Conservation (phyloP, 2,329 filamentous ascomycete species). For the Emergomyces pasteurianus region DNA sequence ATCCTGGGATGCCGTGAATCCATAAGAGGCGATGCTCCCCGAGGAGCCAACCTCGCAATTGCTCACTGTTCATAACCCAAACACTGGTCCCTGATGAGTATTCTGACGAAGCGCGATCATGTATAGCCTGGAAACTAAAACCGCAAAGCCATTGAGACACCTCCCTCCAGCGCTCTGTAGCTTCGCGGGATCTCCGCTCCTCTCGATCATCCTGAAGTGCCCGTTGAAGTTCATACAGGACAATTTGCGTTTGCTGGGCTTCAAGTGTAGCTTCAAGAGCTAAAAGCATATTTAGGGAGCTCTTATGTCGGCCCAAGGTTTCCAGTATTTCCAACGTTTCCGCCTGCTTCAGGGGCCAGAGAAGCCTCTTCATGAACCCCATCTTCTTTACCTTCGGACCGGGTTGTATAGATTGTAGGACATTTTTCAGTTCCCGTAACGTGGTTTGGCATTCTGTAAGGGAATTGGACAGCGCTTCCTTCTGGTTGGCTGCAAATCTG, state of each 20-base stretch:
- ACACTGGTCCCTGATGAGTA: not conserved
- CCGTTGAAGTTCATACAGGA: slow-evolving; percentile 1
- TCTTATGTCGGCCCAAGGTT: not conserved
- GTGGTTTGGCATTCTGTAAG: not conserved
- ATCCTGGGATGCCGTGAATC: slow-evolving; percentile 4
- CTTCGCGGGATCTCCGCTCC: not conserved
- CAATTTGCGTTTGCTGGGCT: not conserved
- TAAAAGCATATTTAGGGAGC: not conserved
- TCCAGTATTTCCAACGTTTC: not conserved
- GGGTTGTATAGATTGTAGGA: not conserved
- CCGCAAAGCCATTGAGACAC: slow-evolving; percentile 1
- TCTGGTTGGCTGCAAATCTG: not conserved
- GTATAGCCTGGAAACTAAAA: not conserved
- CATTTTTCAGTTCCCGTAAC: not conserved
- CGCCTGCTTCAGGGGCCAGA: slow-evolving; percentile 1
- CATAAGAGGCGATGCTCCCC: not conserved
- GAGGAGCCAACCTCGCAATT: not conserved
- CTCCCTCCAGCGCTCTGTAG: not conserved
- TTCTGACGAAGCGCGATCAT: slow-evolving; percentile 1
- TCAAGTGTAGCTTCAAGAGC: not conserved
- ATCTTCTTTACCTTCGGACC: not conserved
- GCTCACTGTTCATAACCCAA: not conserved
- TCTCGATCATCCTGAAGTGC: not conserved
- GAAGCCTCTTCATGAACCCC: not conserved
- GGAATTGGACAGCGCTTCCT: not conserved